Evolutionary conservation across 768 basidiomycete genomes (phyloP).

Genomic region (Amanita brunnescens): DNA sequence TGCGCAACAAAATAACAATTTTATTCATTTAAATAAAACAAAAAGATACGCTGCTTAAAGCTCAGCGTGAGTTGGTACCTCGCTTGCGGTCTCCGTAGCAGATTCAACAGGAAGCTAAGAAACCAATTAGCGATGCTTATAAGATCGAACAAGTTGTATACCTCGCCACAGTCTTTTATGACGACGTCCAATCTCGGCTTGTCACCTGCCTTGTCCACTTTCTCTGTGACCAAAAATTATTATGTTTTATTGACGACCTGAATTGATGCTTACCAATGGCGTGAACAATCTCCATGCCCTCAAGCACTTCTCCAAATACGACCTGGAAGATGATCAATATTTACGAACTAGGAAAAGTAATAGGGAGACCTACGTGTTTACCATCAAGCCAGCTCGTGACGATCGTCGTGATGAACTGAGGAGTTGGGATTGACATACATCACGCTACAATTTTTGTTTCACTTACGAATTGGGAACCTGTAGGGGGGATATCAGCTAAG

Average conservation of each 20-base stretch:
- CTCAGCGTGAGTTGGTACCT: constrained; percentile 95
- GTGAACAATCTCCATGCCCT: constrained; percentile 84
- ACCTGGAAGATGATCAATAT: constrained; percentile 37
- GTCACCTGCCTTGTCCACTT: constrained; percentile 66
- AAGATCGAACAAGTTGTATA: constrained; percentile 22
- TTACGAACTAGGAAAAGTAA: neutral
- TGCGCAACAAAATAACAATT: constrained; percentile 39
- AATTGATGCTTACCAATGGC: constrained; percentile 51
- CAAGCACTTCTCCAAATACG: constrained; percentile 87
- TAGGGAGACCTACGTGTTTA: constrained; percentile 53
- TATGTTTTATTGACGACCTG: neutral
- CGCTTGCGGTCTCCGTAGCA: constrained; percentile 55
- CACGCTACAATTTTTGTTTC: neutral
- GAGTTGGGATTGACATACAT: neutral
- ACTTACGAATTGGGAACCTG: constrained; percentile 83
- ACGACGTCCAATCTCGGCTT: constrained; percentile 68
- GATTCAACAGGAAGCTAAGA: constrained; percentile 44
- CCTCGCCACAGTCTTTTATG: constrained; percentile 87
- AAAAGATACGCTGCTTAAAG: constrained; percentile 49
- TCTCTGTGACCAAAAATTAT: constrained; percentile 40
- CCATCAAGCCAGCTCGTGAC: constrained; percentile 87
- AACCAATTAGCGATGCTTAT: constrained; percentile 1
- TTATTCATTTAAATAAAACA: constrained; percentile 43
- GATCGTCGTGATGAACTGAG: constrained; percentile 87
- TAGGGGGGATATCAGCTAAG: constrained; percentile 8